These are phyloP conservation scores for Chrysoporthe deuterocubensis DNA, from an alignment of 2,329 filamentous ascomycete species.

Conservation along the genomic window DNA sequence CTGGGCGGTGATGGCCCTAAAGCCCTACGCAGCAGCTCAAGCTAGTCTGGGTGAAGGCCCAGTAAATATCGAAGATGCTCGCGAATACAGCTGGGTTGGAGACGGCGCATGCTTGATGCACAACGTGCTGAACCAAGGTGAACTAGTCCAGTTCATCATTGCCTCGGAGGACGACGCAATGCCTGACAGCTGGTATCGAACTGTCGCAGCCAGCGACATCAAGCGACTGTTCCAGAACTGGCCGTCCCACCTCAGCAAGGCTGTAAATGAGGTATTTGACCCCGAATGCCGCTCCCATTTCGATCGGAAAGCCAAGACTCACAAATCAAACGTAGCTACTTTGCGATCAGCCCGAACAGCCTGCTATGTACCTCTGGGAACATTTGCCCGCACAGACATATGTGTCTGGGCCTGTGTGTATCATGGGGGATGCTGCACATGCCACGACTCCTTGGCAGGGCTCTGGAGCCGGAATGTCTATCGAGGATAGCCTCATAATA, in stretches of 20 bases:
- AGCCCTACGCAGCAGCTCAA: slow-evolving; percentile 31
- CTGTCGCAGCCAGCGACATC: slow-evolving; percentile 31
- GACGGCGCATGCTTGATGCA: slow-evolving; percentile 28
- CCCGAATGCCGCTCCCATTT: too few species aligned
- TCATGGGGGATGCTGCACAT: slow-evolving; percentile 32
- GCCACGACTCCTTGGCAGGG: slow-evolving; percentile 17
- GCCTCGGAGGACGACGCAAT: slow-evolving; percentile 19
- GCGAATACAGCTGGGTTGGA: slow-evolving; percentile 34
- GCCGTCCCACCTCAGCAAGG: slow-evolving; percentile 31
- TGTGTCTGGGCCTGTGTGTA: slow-evolving; percentile 30
- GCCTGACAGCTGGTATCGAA: slow-evolving; percentile 31
- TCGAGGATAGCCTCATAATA: slow-evolving; percentile 16
- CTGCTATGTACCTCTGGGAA: slow-evolving; percentile 34
- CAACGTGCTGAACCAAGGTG: slow-evolving; percentile 18
- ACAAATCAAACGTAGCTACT: slow-evolving; percentile 28
- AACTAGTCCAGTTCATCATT: slow-evolving; percentile 32
- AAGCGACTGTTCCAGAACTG: slow-evolving; percentile 29
- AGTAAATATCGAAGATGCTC: slow-evolving; percentile 31
- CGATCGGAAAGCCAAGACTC: neutral
- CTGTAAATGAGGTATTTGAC: slow-evolving; percentile 25
- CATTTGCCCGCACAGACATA: slow-evolving; percentile 31
- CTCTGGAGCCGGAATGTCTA: slow-evolving; percentile 15
- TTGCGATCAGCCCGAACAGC: slow-evolving; percentile 31
- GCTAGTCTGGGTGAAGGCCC: slow-evolving; percentile 29
- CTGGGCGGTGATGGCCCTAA: slow-evolving; percentile 33